Base-by-base conservation (phyloP, 768 basidiomycete genomes). In the Inosperma sp. region DNA sequence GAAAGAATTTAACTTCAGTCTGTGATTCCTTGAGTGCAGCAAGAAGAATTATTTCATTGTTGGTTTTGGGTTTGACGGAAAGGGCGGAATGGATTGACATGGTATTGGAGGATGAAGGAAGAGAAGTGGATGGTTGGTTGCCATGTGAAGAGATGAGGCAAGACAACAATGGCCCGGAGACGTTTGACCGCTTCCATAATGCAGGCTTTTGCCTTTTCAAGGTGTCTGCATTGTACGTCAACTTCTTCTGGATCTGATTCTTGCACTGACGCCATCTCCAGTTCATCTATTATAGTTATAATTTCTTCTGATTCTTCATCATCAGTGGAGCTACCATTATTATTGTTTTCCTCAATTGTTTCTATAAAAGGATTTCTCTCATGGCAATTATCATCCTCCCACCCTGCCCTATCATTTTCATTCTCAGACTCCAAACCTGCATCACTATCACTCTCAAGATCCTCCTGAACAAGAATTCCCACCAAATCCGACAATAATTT, bases 21-120 rank as follows among this genome's bases (percentile, higher is more conserved):
- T 5, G 3, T 5, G 42, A 26, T 31, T 44, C 42, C 5, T 26
- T 4, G 5, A 44, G 42, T 5, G 42, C 42, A 27, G 42, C 42
- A 8, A 44, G 42, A 31, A 44, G 42, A 44, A 44, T 26, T 21
- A 9, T 17, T 17, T 44, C 42, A 26, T 44, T 44, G 42, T 44
- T 31, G 7, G 42, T 44, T 44, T 44, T 26, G 7, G 42, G 42
- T 8, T 44, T 26, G 25, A 44, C 13, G 4, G 42, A 44, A 44
- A 44, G 42, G 37, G 8, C n/a, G 17, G 37, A 22, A 9, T n/a
- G 14, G 37, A 16, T n/a, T 22, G 37, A 8, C 37, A 40, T 40
- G 37, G 37, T 7, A 22, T 40, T 22, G 21, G 37, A 40, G 8
- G 37, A 40, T 40, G 17, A 40, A 22, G 37, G 14, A 22, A 40